phyloP scores from a whole-genome alignment of 257 asterid genomes.

The Nicotiana attenuata region DNA sequence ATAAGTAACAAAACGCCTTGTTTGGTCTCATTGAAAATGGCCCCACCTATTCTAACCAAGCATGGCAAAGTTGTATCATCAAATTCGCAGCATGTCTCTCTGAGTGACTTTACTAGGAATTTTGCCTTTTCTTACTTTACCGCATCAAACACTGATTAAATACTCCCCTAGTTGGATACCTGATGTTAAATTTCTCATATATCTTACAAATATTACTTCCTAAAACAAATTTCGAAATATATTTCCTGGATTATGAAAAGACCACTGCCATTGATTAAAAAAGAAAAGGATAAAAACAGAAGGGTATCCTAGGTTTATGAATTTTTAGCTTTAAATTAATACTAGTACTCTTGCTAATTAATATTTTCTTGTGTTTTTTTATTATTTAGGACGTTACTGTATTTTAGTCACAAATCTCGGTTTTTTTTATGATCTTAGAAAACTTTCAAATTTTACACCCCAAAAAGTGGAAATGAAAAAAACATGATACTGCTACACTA shows the following conservation, averaged over 20 bases:
- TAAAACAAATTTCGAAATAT: not conserved
- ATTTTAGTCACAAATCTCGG: not conserved
- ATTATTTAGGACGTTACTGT: not conserved
- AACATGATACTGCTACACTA: too few relatives aligned
- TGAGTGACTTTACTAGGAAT: not conserved
- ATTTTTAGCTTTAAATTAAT: not conserved
- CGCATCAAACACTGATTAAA: not conserved
- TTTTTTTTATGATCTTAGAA: not conserved
- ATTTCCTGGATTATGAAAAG: not conserved
- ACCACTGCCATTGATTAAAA: not conserved
- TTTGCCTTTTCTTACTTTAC: not conserved
- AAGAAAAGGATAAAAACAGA: not conserved
- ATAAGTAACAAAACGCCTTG: too few relatives aligned
- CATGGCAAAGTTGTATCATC: constrained; percentile 10
- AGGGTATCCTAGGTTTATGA: not conserved
- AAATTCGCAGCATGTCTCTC: not conserved
- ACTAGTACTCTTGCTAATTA: not conserved
- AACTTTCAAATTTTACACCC: not conserved
- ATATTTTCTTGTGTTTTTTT: not conserved
- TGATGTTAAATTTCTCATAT: not conserved
- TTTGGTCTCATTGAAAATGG: constrained; percentile 27
- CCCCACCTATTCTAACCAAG: constrained; percentile 14
- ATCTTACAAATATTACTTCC: not conserved
- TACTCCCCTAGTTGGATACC: not conserved
- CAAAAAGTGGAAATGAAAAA: not conserved